These are phyloP conservation scores for Fraxinus greggii DNA, from an alignment of 305 asterid species.

Conservation along the genomic window DNA sequence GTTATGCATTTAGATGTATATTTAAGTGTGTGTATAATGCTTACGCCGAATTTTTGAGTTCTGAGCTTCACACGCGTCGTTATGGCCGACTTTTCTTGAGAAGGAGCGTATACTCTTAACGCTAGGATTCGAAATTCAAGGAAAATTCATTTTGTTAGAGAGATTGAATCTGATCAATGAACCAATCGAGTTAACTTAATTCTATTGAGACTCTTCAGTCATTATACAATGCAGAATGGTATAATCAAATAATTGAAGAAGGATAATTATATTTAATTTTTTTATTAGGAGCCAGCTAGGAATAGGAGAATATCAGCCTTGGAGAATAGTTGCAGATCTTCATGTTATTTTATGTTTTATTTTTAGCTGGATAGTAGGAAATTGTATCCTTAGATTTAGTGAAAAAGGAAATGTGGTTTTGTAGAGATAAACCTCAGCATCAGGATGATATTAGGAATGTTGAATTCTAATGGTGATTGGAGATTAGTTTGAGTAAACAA, in stretches of 20 bases:
- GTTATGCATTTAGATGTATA: background rate
- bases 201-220: background rate
- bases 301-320: background rate
- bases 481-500: conserved; percentile 36
- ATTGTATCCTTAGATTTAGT: conserved; percentile 2
- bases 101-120: conserved; percentile 20
- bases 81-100: conserved; percentile 23
- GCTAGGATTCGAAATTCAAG: conserved; percentile 31
- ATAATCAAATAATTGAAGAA: conserved; percentile 6
- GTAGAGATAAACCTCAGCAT: conserved; percentile 27
- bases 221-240: conserved; percentile 11
- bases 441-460: conserved; percentile 28
- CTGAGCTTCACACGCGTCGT: conserved; percentile 37
- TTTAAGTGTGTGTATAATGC: conserved; percentile 2
- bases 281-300: background rate
- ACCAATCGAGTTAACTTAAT: conserved; percentile 28
- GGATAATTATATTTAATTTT: background rate
- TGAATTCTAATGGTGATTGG: conserved; percentile 24
- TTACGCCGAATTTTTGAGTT: conserved; percentile 21
- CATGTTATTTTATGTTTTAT: background rate
- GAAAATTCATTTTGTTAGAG: conserved; percentile 10
- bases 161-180: conserved; percentile 15
- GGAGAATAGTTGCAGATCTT: background rate
- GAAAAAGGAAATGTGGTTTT: conserved; percentile 5
- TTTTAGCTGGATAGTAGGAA: background rate